These are phyloP conservation scores for Diphasiastrum complanatum DNA, from an alignment of 83 land plant species.

Conservation along the genomic window DNA sequence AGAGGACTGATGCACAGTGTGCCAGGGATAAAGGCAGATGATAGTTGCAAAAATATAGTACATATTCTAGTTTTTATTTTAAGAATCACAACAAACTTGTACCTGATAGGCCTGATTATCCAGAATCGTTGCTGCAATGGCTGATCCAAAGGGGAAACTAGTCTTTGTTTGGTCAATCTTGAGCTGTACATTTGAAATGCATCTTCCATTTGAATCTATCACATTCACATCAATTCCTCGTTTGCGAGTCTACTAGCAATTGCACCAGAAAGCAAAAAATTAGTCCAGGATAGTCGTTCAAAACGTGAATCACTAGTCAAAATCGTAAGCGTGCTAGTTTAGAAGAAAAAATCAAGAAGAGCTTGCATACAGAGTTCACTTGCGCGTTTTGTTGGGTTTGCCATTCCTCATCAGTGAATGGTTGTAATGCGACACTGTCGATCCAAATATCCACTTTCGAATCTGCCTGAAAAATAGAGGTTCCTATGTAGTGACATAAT, in stretches of 20 bases:
- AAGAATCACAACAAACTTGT: not conserved
- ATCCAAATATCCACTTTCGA: constrained; percentile 30
- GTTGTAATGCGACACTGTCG: constrained; percentile 59
- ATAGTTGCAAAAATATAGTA: no score
- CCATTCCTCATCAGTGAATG: constrained; percentile 67
- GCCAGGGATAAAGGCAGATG: no score
- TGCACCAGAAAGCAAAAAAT: not conserved
- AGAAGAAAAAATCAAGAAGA: not conserved
- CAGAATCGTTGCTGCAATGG: constrained; percentile 55
- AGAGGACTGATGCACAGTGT: no score
- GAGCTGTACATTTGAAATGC: constrained; percentile 34
- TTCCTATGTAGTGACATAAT: no score
- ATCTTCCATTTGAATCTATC: constrained; percentile 28
- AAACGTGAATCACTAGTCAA: constrained; percentile 15
- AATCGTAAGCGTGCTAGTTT: not conserved
- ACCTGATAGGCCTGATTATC: constrained; percentile 66
- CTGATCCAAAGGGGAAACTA: constrained; percentile 76
- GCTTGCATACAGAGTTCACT: not conserved
- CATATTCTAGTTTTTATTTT: no score
- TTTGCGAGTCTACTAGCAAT: not conserved
- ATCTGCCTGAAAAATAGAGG: not conserved
- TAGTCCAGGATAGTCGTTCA: not conserved
- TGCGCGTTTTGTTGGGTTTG: constrained; percentile 34
- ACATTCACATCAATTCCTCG: not conserved
- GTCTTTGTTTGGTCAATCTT: constrained; percentile 38